Evolutionary conservation across 495 filamentous ascomycete species (phyloP), one percentile per base, ranked within the genome.

Genomic region (Penicillium arizonense): DNA sequence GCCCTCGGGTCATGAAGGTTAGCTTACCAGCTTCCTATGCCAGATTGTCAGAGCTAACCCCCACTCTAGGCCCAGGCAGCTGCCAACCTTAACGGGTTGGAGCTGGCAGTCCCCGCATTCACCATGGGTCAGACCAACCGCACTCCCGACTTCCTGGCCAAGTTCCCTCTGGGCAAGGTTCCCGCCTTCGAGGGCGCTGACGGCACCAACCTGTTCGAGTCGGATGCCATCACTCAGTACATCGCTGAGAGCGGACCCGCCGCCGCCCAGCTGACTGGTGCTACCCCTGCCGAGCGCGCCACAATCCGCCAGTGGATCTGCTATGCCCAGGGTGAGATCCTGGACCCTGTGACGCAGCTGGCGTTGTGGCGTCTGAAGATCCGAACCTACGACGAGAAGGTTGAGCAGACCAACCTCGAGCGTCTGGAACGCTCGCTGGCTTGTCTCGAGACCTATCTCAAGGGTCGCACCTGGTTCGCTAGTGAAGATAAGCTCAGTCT

Each of bases 91-190:
- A 84, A 81, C 57, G 72, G 70, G 56, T 72, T 83, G 46, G 65
- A 74, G 16, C 21, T 85, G 14, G 49, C 63, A 11, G 20, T 70
- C 30, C 69, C 72, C 13, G 66, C 62, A 46, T 84, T 81, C 66
- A 48, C 48, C 43, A 62, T 73, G 53, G 57, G 63, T 55, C 65
- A 71, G 20, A 78, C 72, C 61, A 85, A 83, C 70, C 55, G 53
- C 13, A 68, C 70, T 13, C 72, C 76, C 5, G 76, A 77, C 2
- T 84, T 76, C 71, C 65, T 81, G 21, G 55, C 79, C 71, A 86
- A 85, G 59, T 86, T 85, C 70, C 82, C 82, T 13, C 48, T 78
- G 20, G 83, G 82, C 64, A 85, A 84, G 52, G 77, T 83, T 16
- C 83, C 83, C 35, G 76, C 75, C 41, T 79, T 85, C 62, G 76